Base-by-base conservation (phyloP, 345 rosid species). In the Gossypium rotundifolium region DNA sequence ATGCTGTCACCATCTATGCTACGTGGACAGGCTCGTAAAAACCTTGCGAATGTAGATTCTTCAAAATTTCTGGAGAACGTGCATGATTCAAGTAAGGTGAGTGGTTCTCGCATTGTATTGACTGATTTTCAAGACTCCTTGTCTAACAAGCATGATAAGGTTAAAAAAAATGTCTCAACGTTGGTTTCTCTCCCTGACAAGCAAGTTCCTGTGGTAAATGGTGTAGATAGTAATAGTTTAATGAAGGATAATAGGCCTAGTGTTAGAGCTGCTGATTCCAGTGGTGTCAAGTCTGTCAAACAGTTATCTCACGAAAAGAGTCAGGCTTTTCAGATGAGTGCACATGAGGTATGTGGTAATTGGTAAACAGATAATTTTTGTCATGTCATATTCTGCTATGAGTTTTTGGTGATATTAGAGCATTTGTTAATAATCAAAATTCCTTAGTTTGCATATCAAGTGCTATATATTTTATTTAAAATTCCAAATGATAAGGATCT, bases 1-100 rank as follows among this genome's bases (percentile, higher is more conserved):
- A 88, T 83, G 85, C 80, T 90, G 84, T 91, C 94, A 74, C 82
- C 92, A 68, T 90, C 96, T 18, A 90, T 88, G 90, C 82, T 93
- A 65, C 75, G 45, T 63, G 96, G 97, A 59, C 90, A 80, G 44
- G 93, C 99, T 78, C 91, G 89, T 70, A 93, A 82, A 81, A 96
- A 93, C 79, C 78, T 91, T 38, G 90, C 88, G 74, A 88, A 84
- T 82, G 81, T 82, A 60, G 91, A 91, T 78, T 82, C 90, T 29
- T 80, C 89, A 9, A 86, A 84, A 66, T 74, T 84, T 60, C 51
- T 81, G 72, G 93, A 85, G 78, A 72, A 69, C 74, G 80, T 66
- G 74, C 85, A 80, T 44, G 90, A 78, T 82, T 33, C 40, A 33
- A 77, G 67, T 69, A 66, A 81, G 78, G 29, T 46, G 65, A 75